A percentile compares a stretch with the other conserved stretches of the same genome.
phyloP scores from a whole-genome alignment of 2,329 filamentous ascomycete genomes.

The Parastagonospora avenae region DNA sequence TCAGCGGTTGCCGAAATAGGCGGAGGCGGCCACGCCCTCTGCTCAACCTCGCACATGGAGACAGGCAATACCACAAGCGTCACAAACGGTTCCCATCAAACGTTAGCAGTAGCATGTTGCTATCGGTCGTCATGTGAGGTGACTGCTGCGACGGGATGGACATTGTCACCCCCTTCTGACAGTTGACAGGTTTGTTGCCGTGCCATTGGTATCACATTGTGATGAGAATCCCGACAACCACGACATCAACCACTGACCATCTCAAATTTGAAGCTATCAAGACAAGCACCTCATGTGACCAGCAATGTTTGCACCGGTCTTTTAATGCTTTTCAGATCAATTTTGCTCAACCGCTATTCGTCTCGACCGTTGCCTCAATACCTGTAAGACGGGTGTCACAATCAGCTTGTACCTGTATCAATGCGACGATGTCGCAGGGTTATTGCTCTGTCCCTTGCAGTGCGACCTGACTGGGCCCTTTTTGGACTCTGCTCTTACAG shows the following conservation, averaged over 20 bases:
- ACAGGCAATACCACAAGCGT: neutral
- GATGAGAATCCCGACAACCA: conserved; percentile 11
- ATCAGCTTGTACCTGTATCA: conserved; percentile 20
- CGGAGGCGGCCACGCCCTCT: conserved; percentile 4
- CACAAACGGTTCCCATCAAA: neutral
- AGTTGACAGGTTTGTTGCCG: conserved; percentile 26
- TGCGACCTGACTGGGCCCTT: conserved; percentile 6
- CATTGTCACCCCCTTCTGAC: conserved; percentile 25
- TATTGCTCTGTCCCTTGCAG: conserved; percentile 12
- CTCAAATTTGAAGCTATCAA: neutral
- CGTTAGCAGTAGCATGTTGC: neutral
- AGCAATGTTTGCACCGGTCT: neutral
- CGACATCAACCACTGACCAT: conserved; percentile 5
- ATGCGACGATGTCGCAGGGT: conserved; percentile 15
- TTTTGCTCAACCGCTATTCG: conserved; percentile 9
- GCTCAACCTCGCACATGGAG: neutral
- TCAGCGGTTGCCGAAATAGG: neutral
- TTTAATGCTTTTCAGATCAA: neutral
- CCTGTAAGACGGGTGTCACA: conserved; percentile 13
- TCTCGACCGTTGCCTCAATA: too few species aligned
- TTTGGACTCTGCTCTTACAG: neutral
- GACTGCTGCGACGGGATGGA: conserved; percentile 2
- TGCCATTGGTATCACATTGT: conserved; percentile 8
- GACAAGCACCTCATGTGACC: neutral
- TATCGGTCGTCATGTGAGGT: neutral